phyloP scores from a whole-genome alignment of 306 rosid genomes.

The Quillaja saponaria region DNA sequence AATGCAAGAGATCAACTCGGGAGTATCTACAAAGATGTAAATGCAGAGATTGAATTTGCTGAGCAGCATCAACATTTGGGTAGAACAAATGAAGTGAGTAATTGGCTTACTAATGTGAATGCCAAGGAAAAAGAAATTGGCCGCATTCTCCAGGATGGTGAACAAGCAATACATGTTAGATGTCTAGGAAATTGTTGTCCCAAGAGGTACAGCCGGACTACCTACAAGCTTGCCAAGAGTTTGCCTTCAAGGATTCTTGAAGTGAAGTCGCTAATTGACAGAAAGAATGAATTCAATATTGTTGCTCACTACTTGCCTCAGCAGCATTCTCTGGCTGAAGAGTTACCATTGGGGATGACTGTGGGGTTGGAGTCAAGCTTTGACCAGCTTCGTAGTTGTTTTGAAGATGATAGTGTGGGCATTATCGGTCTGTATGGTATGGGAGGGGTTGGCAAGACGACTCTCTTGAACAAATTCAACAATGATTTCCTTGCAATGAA shows the following conservation, averaged over 20 bases:
- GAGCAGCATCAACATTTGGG: too few species aligned
- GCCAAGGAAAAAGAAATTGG: too few species aligned
- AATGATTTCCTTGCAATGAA: not conserved
- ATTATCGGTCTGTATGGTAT: slow-evolving; percentile 39
- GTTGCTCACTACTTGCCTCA: not conserved
- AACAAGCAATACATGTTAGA: not conserved
- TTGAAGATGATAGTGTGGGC: slow-evolving; percentile 23
- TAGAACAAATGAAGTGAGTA: too few species aligned
- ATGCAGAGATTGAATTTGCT: too few species aligned
- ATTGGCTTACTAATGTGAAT: too few species aligned
- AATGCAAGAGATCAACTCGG: too few species aligned
- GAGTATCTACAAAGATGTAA: too few species aligned
- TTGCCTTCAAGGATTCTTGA: not conserved
- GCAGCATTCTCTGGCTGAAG: not conserved
- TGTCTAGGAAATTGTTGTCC: slow-evolving; percentile 5
- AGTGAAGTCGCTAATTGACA: not conserved
- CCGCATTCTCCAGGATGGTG: too few species aligned
- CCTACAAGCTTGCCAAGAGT: slow-evolving; percentile 16
- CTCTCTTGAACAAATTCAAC: too few species aligned
- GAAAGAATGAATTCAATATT: not conserved
- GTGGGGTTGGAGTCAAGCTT: not conserved
- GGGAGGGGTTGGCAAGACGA: too few species aligned
- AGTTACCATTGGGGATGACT: slow-evolving; percentile 10
- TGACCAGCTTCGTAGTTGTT: not conserved
- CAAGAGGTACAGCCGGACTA: slow-evolving; percentile 13